Evolutionary conservation across 768 basidiomycete species (phyloP), one percentile per base, ranked within the genome.

Genomic region (Neoboletus brunneissimus): DNA sequence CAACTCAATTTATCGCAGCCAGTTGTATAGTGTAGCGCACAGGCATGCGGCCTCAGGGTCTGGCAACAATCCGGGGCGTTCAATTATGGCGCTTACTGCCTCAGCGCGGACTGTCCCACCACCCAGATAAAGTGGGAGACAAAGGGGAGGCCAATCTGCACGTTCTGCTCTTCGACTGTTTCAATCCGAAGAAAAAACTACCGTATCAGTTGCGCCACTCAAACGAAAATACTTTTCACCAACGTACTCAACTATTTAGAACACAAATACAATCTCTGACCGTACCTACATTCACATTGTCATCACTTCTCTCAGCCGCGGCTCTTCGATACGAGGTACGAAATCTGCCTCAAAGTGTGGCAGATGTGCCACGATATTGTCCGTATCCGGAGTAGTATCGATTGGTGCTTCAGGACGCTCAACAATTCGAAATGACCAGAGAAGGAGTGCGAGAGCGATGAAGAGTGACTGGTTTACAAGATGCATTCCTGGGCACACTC

Each of bases 1-100:
- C 4, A 27, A 29, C 38, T 22, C 29, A 25, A 53, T 58, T 15
- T 35, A 25, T 37, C 23, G 10, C 57, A 91, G 89, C 89, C 51
- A 94, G 95, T 32, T 97, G 95, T 75, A 98, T 93, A n/a, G n/a
- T n/a, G n/a, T n/a, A n/a, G n/a, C 4, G 87, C 75, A 35, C 94
- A 98, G 70, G 94, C 95, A 0, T 98, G 95, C 68, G 89, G 87
- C 5, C 98, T 90, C 79, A 81, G 93, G 20, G 77, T 77, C 51
- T 91, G 88, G 69, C 81, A 85, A 6, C 87, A 90, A 60, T 95
- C 95, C 70, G 77, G 81, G 3, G 74, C 81, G 6, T 67, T 81
- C 55, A 60, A 62, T 31, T 97, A 85, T 71, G 79, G 79, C 51
- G 87, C 96, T 41, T 92, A 92, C 69, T 93, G 94, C 60, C 73